Conservation (phyloP, 2,329 filamentous ascomycete species). For the Cordyceps fumosorosea region DNA sequence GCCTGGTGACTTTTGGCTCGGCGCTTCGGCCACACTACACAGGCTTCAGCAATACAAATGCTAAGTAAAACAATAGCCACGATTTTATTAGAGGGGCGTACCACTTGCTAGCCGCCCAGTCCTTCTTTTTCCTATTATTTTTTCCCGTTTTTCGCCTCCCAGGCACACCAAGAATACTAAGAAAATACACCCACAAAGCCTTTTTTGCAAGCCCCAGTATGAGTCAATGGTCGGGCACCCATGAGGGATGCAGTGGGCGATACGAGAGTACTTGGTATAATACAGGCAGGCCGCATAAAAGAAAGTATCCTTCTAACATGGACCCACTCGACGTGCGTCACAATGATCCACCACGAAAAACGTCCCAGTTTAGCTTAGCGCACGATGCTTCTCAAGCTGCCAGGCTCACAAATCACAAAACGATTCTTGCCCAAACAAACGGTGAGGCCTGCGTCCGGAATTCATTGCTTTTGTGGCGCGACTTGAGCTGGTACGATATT, state of each 20-base stretch:
- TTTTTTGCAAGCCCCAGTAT: conserved; percentile 9
- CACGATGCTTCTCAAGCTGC: background rate
- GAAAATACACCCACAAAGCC: background rate
- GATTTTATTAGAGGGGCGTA: conserved; percentile 1
- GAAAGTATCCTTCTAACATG: background rate
- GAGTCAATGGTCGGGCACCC: conserved; percentile 11
- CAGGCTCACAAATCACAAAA: background rate
- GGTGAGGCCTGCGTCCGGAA: background rate
- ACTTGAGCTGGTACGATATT: background rate
- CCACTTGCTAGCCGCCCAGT: background rate
- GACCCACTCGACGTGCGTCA: conserved; percentile 2
- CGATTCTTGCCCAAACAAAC: background rate
- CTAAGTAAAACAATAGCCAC: background rate
- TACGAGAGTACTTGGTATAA: background rate
- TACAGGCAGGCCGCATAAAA: background rate
- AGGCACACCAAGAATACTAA: background rate
- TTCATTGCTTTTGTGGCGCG: background rate
- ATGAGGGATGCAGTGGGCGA: background rate
- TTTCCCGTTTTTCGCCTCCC: background rate
- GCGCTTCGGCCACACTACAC: background rate
- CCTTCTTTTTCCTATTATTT: background rate
- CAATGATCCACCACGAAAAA: conserved; percentile 4
- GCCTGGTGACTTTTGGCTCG: background rate
- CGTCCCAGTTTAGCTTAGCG: conserved; percentile 3
- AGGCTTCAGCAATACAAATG: background rate